Conservation (phyloP, 345 rosid species). For the Salix dunnii region DNA sequence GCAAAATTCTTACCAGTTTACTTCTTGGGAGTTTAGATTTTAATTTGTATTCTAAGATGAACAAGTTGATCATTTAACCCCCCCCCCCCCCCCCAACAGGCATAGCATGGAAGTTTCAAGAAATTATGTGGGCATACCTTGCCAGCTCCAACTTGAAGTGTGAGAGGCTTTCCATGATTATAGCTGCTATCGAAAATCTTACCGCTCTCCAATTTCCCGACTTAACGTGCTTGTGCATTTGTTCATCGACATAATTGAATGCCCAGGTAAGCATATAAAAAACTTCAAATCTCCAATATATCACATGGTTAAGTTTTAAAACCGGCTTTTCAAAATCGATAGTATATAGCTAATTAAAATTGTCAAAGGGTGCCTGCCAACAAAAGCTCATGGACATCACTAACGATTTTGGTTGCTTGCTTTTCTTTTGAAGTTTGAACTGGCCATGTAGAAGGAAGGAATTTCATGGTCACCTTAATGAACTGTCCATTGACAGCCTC, state of each 20-base stretch:
- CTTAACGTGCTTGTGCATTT: constrained; percentile 67
- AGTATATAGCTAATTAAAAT: background rate
- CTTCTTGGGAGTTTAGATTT: background rate
- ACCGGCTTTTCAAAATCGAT: background rate
- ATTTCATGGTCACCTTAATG: constrained; percentile 52
- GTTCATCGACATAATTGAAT: background rate
- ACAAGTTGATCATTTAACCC: background rate
- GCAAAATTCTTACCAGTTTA: background rate
- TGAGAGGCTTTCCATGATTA: constrained; percentile 77
- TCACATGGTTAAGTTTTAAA: background rate
- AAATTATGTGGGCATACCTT: constrained; percentile 44
- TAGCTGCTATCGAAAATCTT: constrained; percentile 91
- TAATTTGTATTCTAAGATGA: background rate
- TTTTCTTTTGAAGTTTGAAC: too few species aligned
- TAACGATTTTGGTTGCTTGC: background rate
- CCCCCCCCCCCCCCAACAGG: background rate
- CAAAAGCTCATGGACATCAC: background rate
- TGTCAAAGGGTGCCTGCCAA: background rate
- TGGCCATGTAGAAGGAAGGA: background rate
- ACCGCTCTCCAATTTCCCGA: constrained; percentile 82
- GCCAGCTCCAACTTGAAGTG: constrained; percentile 78
- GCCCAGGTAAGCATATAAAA: background rate
- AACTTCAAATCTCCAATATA: background rate
- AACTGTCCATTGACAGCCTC: constrained; percentile 76
- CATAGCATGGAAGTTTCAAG: background rate